A percentile compares a stretch with the other conserved stretches of the same genome.
These are phyloP conservation scores for Parietichytrium sp. DNA, from an alignment of 108 stramenopile species.

Conservation along the genomic window DNA sequence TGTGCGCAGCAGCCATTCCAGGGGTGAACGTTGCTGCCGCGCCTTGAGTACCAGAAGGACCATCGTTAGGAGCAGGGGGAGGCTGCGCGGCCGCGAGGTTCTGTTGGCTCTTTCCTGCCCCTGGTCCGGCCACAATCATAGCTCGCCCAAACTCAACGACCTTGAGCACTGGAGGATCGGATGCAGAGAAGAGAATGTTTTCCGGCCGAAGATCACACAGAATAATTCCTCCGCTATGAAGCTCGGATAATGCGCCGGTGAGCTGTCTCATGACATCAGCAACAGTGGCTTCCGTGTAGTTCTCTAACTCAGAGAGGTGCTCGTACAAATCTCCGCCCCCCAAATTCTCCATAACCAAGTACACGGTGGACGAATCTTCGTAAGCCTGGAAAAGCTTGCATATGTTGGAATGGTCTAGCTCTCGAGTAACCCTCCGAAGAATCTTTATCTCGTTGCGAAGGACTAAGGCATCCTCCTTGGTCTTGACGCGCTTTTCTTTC, in stretches of 20 bases:
- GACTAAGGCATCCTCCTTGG: constrained; percentile 6
- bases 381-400: constrained; percentile 37
- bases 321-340: constrained; percentile 7
- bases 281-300: not conserved
- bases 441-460: constrained; percentile 24
- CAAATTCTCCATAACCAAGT: constrained; percentile 4
- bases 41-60: too few species aligned
- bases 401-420: constrained; percentile 30
- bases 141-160: constrained; percentile 30
- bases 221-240: not conserved
- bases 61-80: too few species aligned
- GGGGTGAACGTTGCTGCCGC: constrained; percentile 1
- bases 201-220: constrained; percentile 25
- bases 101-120: not conserved
- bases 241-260: constrained; percentile 4
- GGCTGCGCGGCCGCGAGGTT: too few species aligned
- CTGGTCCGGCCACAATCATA: not conserved
- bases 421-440: not conserved
- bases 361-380: constrained; percentile 16
- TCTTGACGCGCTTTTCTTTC: constrained; percentile 31
- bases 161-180: not conserved
- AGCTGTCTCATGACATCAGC: not conserved
- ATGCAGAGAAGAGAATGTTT: not conserved
- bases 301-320: constrained; percentile 9
- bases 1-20: not conserved